phyloP scores from a whole-genome alignment of 176 grass and related monocot genomes.

The Bothriochloa decipiens region DNA sequence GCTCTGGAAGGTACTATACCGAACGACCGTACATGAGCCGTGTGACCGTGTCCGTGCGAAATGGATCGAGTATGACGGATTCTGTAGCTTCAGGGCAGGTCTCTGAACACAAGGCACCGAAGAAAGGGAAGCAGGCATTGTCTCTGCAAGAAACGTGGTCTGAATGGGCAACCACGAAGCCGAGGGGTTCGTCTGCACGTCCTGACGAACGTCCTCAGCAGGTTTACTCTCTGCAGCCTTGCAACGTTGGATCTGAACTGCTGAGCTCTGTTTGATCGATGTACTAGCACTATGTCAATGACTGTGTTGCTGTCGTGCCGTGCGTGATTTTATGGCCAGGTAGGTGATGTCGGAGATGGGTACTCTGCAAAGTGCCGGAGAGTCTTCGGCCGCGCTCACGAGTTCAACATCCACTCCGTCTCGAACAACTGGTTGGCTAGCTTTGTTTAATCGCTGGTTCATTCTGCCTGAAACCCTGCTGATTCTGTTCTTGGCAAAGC shows the following conservation, averaged over 20 bases:
- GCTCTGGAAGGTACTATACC: constrained; percentile 58
- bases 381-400: constrained; percentile 47
- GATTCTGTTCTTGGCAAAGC: not conserved
- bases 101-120: constrained; percentile 21
- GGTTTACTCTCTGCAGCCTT: not conserved
- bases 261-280: not conserved
- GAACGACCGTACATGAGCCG: too few species aligned
- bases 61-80: not conserved
- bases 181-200: not conserved
- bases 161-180: not conserved
- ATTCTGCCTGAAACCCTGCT: not conserved
- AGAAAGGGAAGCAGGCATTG: not conserved
- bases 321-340: not conserved
- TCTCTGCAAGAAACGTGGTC: not conserved
- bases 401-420: constrained; percentile 59
- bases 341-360: constrained; percentile 22
- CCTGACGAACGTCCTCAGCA: not conserved
- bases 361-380: constrained; percentile 47
- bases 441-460: not conserved
- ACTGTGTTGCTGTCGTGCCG: not conserved
- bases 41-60: not conserved
- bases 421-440: constrained; percentile 51
- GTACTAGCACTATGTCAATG: not conserved
- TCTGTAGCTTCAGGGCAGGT: constrained; percentile 36
- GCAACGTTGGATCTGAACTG: not conserved